Percentiles rank a stretch among this genome's conserved stretches.
These are phyloP conservation scores for Lipomyces lipofer DNA, from an alignment of 805 yeast species.

Conservation along the genomic window DNA sequence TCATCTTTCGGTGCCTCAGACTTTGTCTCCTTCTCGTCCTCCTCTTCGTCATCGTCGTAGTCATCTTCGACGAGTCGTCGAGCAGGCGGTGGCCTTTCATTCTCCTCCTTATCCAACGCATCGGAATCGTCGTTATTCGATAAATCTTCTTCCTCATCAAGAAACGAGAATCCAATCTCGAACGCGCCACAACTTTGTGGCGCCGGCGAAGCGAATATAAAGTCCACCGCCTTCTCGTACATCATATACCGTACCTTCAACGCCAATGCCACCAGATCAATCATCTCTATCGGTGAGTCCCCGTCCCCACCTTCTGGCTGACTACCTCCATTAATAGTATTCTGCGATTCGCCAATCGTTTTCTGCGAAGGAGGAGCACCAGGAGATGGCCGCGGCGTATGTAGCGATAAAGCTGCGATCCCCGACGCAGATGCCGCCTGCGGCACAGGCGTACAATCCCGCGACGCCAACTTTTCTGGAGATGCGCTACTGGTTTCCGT, in stretches of 20 bases:
- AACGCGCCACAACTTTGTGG: conserved; percentile 16
- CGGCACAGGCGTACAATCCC: not conserved
- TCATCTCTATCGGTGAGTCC: conserved; percentile 1
- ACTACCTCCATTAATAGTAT: not conserved
- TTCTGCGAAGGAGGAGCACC: not conserved
- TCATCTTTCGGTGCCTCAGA: conserved; percentile 32
- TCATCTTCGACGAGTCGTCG: conserved; percentile 32
- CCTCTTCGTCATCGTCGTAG: conserved; percentile 45
- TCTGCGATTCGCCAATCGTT: not conserved
- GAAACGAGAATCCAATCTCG: conserved; percentile 33
- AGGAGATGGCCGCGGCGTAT: conserved; percentile 15
- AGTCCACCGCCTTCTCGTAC: conserved; percentile 40
- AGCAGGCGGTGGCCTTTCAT: conserved; percentile 9
- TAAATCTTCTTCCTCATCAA: conserved; percentile 32
- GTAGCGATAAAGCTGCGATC: not conserved
- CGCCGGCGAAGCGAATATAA: conserved; percentile 33
- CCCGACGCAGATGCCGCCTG: not conserved
- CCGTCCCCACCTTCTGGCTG: not conserved
- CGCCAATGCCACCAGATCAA: conserved; percentile 41
- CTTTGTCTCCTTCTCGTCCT: conserved; percentile 40
- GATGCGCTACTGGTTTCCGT: too few relatives aligned
- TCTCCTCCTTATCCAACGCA: not conserved
- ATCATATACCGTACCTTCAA: conserved; percentile 46
- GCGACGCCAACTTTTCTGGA: not conserved
- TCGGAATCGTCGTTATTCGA: not conserved